These are phyloP conservation scores for Falciphora oryzae DNA, from an alignment of 2,329 filamentous ascomycete species.

Conservation along the genomic window DNA sequence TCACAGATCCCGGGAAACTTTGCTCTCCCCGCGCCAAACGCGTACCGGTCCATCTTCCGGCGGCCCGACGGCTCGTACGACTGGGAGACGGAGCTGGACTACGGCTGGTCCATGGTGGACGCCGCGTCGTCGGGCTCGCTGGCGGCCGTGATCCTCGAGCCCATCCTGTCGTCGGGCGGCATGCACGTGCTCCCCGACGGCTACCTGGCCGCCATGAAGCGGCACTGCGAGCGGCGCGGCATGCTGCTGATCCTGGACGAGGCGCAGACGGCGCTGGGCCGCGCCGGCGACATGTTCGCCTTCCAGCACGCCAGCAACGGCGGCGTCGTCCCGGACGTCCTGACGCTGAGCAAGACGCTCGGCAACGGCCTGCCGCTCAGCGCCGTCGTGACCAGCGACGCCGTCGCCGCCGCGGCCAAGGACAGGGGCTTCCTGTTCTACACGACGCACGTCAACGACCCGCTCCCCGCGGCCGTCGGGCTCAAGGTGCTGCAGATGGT, in stretches of 20 bases:
- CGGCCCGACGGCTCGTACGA: slow-evolving; percentile 55
- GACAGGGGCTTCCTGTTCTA: slow-evolving; percentile 49
- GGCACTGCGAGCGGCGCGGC: slow-evolving; percentile 45
- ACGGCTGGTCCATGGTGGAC: slow-evolving; percentile 57
- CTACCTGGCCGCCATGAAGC: slow-evolving; percentile 46
- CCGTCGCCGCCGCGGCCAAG: slow-evolving; percentile 42
- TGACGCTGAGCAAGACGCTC: slow-evolving; percentile 48
- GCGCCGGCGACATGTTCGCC: slow-evolving; percentile 53
- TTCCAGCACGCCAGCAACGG: slow-evolving; percentile 38
- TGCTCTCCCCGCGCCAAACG: slow-evolving; percentile 52
- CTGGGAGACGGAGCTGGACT: slow-evolving; percentile 59
- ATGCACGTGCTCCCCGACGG: slow-evolving; percentile 50
- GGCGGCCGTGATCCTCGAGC: slow-evolving; percentile 57
- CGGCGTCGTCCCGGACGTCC: slow-evolving; percentile 41
- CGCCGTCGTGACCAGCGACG: slow-evolving; percentile 48
- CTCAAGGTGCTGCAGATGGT: slow-evolving; percentile 58
- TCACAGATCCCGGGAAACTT: slow-evolving; percentile 50
- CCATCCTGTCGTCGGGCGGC: slow-evolving; percentile 51
- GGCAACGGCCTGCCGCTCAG: slow-evolving; percentile 50
- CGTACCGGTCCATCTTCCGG: slow-evolving; percentile 57
- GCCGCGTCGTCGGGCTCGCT: slow-evolving; percentile 52
- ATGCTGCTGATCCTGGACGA: slow-evolving; percentile 57
- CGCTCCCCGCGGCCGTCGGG: slow-evolving; percentile 53
- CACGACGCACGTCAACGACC: slow-evolving; percentile 59
- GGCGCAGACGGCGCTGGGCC: slow-evolving; percentile 52